These are phyloP conservation scores for Cicer arietinum DNA, from an alignment of 306 rosid genomes.

Conservation along the genomic window DNA sequence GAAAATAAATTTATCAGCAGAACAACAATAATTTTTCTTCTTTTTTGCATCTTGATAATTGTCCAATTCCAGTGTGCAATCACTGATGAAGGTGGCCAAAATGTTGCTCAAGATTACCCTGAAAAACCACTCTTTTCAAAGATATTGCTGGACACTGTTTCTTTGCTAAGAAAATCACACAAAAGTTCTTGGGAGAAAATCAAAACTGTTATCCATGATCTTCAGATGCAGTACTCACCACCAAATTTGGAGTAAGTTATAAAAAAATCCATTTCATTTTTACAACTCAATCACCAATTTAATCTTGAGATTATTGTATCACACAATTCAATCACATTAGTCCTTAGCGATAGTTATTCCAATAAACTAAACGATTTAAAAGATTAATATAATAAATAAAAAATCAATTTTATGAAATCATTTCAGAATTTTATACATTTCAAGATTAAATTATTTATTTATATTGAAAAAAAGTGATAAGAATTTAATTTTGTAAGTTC, in stretches of 20 bases:
- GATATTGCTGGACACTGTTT: constrained; percentile 50
- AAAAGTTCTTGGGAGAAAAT: constrained; percentile 59
- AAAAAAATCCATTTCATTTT: background rate
- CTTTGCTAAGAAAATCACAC: constrained; percentile 58
- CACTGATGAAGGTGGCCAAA: constrained; percentile 49
- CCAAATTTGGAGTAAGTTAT: constrained; percentile 66
- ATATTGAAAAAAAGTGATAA: too few relatives aligned
- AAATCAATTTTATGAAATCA: too few relatives aligned
- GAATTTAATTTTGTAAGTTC: too few relatives aligned
- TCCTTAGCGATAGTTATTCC: background rate
- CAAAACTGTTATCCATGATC: constrained; percentile 50
- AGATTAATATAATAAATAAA: too few relatives aligned
- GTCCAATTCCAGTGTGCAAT: constrained; percentile 50
- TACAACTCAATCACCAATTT: background rate
- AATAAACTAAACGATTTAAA: too few relatives aligned
- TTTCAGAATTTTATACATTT: too few relatives aligned
- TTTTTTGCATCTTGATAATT: constrained; percentile 46
- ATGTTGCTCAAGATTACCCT: constrained; percentile 41
- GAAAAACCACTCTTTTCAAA: constrained; percentile 48
- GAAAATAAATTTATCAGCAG: constrained; percentile 49
- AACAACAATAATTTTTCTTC: constrained; percentile 45
- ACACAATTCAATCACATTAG: background rate
- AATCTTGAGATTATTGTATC: background rate
- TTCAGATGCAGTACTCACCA: constrained; percentile 62
- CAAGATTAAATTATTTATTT: too few relatives aligned